phyloP scores from a whole-genome alignment of 805 yeast species.

The Yarrowia hollandica region DNA sequence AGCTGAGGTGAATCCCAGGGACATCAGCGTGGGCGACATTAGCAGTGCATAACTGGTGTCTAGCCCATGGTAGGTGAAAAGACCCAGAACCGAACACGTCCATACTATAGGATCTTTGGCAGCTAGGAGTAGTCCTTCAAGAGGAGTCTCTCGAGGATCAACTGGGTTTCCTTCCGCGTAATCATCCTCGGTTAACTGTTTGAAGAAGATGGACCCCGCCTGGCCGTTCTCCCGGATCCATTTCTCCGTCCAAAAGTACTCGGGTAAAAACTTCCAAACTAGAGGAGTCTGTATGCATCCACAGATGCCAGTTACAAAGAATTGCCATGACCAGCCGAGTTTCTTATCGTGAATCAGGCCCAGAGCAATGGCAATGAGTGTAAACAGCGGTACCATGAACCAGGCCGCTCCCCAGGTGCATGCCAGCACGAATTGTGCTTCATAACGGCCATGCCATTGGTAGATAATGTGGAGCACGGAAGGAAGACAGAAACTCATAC shows the following conservation, averaged over 20 bases:
- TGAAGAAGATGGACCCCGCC: not conserved
- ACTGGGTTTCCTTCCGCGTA: not conserved
- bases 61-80: not conserved
- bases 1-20: not conserved
- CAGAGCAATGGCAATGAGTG: not conserved
- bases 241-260: not conserved
- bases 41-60: not conserved
- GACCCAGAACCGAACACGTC: not conserved
- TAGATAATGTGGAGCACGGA: not conserved
- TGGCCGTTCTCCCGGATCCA: not conserved
- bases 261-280: not conserved
- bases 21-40: not conserved
- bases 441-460: not conserved
- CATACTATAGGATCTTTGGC: not conserved
- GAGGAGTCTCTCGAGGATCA: not conserved
- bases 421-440: not conserved
- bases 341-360: not conserved
- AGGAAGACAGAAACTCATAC: not conserved
- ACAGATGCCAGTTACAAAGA: not conserved
- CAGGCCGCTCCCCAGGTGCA: constrained; percentile 10
- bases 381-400: constrained; percentile 10
- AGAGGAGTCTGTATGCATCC: constrained; percentile 6
- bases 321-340: constrained; percentile 3
- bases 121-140: not conserved
- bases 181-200: not conserved